Percentiles rank a stretch among this genome's conserved stretches.
Conservation (phyloP, 2,329 filamentous ascomycete genomes). For the Coniochaeta pulveracea region DNA sequence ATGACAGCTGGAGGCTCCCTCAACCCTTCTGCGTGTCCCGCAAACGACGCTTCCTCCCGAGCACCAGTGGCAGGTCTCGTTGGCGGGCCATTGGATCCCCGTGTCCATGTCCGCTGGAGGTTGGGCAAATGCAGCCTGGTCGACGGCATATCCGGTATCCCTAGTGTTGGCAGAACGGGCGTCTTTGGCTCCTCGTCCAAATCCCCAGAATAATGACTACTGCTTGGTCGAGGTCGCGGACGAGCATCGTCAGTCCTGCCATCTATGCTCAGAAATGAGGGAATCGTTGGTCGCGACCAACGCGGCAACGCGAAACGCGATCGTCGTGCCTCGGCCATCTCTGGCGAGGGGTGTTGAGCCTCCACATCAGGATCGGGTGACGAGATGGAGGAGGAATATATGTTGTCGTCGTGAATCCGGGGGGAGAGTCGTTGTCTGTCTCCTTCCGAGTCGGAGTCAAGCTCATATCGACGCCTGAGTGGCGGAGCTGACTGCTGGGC, state of each 20-base stretch:
- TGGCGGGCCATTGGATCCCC: conserved; percentile 20
- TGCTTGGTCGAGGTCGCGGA: conserved; percentile 11
- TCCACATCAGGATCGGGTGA: too few species aligned
- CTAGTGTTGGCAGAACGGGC: conserved; percentile 24
- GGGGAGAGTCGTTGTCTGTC: conserved; percentile 11
- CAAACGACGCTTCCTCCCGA: neutral
- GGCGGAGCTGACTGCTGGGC: neutral
- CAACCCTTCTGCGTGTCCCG: conserved; percentile 2
- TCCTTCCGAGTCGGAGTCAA: conserved; percentile 12
- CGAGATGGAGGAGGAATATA: too few species aligned
- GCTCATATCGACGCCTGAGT: conserved; percentile 1
- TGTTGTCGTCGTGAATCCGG: conserved; percentile 5
- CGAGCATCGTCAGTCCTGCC: conserved; percentile 5
- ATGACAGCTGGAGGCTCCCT: conserved; percentile 10
- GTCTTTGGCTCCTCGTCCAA: conserved; percentile 28
- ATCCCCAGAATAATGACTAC: conserved; percentile 16
- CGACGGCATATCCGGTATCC: conserved; percentile 25
- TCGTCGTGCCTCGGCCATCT: conserved; percentile 16
- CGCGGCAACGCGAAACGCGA: conserved; percentile 14
- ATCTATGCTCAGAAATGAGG: conserved; percentile 14
- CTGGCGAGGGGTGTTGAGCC: conserved; percentile 7
- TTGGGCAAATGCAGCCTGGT: conserved; percentile 29
- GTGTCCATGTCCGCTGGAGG: conserved; percentile 26
- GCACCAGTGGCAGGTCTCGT: conserved; percentile 11
- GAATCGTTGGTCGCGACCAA: conserved; percentile 17